Conservation (phyloP, 169 alveolate species). For the Babesia ovata region DNA sequence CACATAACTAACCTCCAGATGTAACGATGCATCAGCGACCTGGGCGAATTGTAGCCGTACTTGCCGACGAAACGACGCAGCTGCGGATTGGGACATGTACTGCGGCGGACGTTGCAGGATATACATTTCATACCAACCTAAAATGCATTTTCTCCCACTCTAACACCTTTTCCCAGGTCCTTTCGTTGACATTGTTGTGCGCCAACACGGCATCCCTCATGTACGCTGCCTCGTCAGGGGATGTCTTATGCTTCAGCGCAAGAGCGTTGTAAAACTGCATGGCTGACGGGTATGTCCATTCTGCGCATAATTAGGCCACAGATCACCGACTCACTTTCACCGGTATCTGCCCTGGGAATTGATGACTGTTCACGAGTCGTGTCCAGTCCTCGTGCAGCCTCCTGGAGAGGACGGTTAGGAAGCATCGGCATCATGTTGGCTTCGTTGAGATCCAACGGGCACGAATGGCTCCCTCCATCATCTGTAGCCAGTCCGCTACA, state of each 20-base stretch:
- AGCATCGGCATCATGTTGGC: conserved; percentile 56
- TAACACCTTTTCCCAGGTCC: conserved; percentile 78
- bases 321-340: conserved; percentile 29
- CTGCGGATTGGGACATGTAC: conserved; percentile 72
- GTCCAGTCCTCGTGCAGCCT: conserved; percentile 27
- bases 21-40: conserved; percentile 66
- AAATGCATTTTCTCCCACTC: conserved; percentile 78
- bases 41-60: conserved; percentile 70
- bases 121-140: conserved; percentile 22
- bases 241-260: conserved; percentile 70
- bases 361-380: conserved; percentile 53
- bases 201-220: conserved; percentile 81
- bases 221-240: conserved; percentile 62
- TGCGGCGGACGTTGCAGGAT: conserved; percentile 3
- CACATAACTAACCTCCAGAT: conserved; percentile 36
- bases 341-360: conserved; percentile 48
- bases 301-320: conserved; percentile 1
- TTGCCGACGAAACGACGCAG: conserved; percentile 81
- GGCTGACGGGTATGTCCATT: conserved; percentile 87
- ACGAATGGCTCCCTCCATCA: background rate
- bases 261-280: conserved; percentile 85
- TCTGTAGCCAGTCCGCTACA: background rate
- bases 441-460: conserved; percentile 42
- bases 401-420: conserved; percentile 42
- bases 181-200: conserved; percentile 83